These are phyloP conservation scores for Lodderomyces orthopsilosis DNA, from an alignment of 1,139 yeast species.

Conservation along the genomic window DNA sequence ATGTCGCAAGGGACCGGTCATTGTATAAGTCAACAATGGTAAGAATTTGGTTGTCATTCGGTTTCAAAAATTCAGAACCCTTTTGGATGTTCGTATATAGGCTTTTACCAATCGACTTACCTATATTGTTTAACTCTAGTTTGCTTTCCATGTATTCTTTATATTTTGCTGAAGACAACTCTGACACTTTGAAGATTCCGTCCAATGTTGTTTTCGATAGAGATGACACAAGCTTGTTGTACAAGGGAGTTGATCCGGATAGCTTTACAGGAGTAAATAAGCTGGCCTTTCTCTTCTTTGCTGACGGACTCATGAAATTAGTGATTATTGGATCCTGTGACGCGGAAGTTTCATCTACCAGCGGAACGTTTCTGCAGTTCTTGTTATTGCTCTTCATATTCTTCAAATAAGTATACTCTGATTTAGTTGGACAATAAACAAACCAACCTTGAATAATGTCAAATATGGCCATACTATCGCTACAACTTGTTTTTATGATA, in stretches of 20 bases:
- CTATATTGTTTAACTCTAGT: conserved; percentile 25
- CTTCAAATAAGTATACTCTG: conserved; percentile 32
- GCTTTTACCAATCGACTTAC: conserved; percentile 31
- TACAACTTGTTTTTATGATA: conserved; percentile 33
- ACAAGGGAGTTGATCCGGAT: conserved; percentile 45
- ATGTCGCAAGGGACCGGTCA: conserved; percentile 46
- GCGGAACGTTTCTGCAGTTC: too few relatives aligned
- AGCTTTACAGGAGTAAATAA: conserved; percentile 44
- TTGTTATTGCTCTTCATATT: conserved; percentile 16
- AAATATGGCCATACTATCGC: conserved; percentile 36
- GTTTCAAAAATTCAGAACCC: conserved; percentile 22
- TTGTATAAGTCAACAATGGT: conserved; percentile 48
- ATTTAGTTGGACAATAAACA: conserved; percentile 44
- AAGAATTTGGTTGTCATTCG: conserved; percentile 34
- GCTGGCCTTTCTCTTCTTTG: not conserved
- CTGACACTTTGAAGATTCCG: conserved; percentile 49
- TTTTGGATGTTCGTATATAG: conserved; percentile 32
- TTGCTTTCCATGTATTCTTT: conserved; percentile 31
- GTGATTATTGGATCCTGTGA: conserved; percentile 14
- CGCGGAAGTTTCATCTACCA: not conserved
- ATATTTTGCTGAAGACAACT: conserved; percentile 44
- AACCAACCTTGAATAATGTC: conserved; percentile 53
- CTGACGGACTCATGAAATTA: conserved; percentile 2
- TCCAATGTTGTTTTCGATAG: conserved; percentile 55
- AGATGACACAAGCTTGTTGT: conserved; percentile 45